Evolutionary conservation across 345 rosid species (phyloP), one percentile per base, ranked within the genome.

Genomic region (Fremontodendron californicum): DNA sequence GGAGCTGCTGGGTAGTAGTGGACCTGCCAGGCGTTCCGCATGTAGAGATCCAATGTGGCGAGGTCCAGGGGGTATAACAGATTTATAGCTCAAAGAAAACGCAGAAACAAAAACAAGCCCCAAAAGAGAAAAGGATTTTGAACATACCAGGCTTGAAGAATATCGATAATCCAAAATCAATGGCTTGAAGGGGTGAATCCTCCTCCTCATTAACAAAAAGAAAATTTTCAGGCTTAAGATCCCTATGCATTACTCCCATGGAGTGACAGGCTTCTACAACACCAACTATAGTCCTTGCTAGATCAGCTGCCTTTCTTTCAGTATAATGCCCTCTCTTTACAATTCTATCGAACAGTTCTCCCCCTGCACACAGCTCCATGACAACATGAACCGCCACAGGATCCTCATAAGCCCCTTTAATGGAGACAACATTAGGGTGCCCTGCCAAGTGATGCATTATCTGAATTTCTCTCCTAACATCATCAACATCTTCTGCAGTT

Each of bases 301-400:
- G 80, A 75, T 83, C 78, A 80, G 94, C 96, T 68, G 98, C 93
- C 77, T 93, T 85, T 55, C 84, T 91, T 79, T 93, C 96, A 4
- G 88, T 78, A 77, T 93, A 93, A 89, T 90, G 94, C 6, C 97
- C 97, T 75, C 92, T 83, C 74, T 86, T 81, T n/a, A 90, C 80
- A 52, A 95, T 95, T 80, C 98, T 85, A 74, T 95, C 98, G 15
- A 95, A 95, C 0, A 95, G 91, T 89, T 95, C 99, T 25, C 99
- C 98, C 23, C 99, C 99, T 69, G 84, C 78, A 58, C 99, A 93
- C 75, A 91, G 76, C 82, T 95, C 99, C 99, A 95, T 95, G 75
- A 93, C 97, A 79, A 93, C 91, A 67, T 94, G 95, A 79, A 93
- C 94, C 0, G 97, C 98, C 76, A 86, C 92, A 0, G 92, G 72